Conservation (phyloP, 2,329 filamentous ascomycete species). For the Monilinia fructigena region DNA sequence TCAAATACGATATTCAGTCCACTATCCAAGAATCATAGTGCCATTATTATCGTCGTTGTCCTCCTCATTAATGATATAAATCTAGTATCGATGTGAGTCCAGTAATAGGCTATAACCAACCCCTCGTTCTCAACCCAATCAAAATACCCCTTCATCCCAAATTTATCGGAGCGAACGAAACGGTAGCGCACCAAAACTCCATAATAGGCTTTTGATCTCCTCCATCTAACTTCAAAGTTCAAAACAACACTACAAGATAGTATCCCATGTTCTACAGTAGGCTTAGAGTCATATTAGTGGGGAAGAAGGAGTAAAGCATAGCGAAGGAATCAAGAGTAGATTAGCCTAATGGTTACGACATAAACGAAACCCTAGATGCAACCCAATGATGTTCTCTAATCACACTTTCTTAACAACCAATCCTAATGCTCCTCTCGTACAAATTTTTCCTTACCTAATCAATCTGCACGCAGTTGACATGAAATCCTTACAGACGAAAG, state of each 20-base stretch:
- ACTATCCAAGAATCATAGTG: not conserved
- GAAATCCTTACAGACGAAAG: not conserved
- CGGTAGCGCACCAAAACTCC: not conserved
- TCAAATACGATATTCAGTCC: not conserved
- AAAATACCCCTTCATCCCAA: not conserved
- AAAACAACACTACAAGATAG: not conserved
- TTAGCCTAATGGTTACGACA: not conserved
- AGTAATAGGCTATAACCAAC: not conserved
- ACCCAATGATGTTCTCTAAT: not conserved
- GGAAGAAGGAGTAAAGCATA: not conserved
- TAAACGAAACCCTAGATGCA: not conserved
- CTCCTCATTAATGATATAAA: not conserved
- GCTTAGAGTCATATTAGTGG: conserved; percentile 8
- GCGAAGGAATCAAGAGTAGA: not conserved
- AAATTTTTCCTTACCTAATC: not conserved
- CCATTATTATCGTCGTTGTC: not conserved
- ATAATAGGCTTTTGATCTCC: not conserved
- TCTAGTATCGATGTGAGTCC: not conserved
- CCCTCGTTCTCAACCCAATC: conserved; percentile 20
- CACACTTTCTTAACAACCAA: not conserved
- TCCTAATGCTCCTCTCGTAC: not conserved
- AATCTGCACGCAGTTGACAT: not conserved
- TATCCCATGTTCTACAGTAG: not conserved
- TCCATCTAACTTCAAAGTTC: not conserved
- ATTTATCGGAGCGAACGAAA: conserved; percentile 4